phyloP scores from a whole-genome alignment of 768 basidiomycete species.

The Lactifluus subvellereus region DNA sequence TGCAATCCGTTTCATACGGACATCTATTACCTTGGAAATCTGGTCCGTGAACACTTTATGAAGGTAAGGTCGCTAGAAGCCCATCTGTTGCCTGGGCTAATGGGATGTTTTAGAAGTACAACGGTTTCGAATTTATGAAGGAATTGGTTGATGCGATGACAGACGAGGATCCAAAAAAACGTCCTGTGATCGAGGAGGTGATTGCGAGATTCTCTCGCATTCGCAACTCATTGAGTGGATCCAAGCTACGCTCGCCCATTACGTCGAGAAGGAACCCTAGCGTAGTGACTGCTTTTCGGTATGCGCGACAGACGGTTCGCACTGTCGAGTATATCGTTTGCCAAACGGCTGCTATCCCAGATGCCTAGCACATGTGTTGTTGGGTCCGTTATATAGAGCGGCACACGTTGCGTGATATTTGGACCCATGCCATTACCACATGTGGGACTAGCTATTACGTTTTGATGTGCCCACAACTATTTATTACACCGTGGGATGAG shows the following conservation, averaged over 20 bases:
- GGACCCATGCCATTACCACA: neutral
- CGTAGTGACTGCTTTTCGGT: constrained; percentile 1
- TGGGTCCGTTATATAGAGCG: neutral
- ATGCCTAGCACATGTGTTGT: neutral
- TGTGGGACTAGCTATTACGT: neutral
- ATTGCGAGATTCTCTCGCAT: constrained; percentile 29
- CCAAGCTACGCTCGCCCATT: constrained; percentile 32
- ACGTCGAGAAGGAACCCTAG: constrained; percentile 4
- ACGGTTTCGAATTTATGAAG: constrained; percentile 32
- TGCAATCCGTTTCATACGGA: constrained; percentile 35
- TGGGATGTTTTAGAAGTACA: constrained; percentile 20
- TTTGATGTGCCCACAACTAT: neutral
- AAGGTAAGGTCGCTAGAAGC: constrained; percentile 12
- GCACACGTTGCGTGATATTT: too few species aligned
- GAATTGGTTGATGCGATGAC: constrained; percentile 32
- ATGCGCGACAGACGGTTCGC: neutral
- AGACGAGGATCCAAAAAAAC: constrained; percentile 30
- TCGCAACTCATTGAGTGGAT: constrained; percentile 18
- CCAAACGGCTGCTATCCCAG: constrained; percentile 1
- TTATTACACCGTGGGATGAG: neutral
- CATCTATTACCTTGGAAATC: constrained; percentile 33
- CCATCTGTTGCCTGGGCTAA: neutral
- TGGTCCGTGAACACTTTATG: constrained; percentile 29
- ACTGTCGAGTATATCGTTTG: neutral
- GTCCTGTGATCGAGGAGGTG: constrained; percentile 32